These are phyloP conservation scores for Lactifluus subvellereus DNA, from an alignment of 768 basidiomycete genomes.

Conservation along the genomic window DNA sequence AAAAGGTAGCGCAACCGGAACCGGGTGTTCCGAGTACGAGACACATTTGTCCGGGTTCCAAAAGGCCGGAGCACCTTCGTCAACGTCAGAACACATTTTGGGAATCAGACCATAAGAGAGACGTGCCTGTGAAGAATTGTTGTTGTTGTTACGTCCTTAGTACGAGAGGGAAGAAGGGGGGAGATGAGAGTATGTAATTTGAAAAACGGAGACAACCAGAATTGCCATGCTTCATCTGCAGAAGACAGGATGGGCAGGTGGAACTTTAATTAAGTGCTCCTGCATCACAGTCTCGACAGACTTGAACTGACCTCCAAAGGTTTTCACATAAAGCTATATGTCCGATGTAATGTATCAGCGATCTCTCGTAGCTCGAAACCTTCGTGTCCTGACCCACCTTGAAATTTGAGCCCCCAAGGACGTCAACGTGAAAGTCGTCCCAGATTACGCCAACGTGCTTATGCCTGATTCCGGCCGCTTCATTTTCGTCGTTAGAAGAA, in stretches of 20 bases:
- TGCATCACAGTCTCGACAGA: background rate
- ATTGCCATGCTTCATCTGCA: slow-evolving; percentile 24
- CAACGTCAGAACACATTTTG: slow-evolving; percentile 47
- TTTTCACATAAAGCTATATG: slow-evolving; percentile 51
- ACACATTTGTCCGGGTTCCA: slow-evolving; percentile 24
- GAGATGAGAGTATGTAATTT: slow-evolving; percentile 1
- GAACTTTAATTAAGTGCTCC: background rate
- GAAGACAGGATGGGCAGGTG: background rate
- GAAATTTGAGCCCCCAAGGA: slow-evolving; percentile 50
- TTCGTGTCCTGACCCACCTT: slow-evolving; percentile 42
- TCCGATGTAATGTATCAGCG: background rate
- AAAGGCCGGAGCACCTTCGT: slow-evolving; percentile 56
- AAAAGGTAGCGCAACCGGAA: slow-evolving; percentile 80
- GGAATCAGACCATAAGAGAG: no score
- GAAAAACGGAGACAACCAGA: slow-evolving; percentile 21
- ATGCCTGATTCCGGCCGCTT: slow-evolving; percentile 62
- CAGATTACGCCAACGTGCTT: slow-evolving; percentile 77
- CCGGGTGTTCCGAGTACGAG: slow-evolving; percentile 35
- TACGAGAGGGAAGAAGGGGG: slow-evolving; percentile 1
- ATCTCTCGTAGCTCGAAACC: background rate
- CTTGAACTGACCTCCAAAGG: slow-evolving; percentile 48
- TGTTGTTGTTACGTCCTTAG: slow-evolving; percentile 7
- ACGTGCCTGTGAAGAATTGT: slow-evolving; percentile 21
- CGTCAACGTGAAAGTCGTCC: slow-evolving; percentile 63
- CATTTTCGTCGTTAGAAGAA: slow-evolving; percentile 62